phyloP scores from a whole-genome alignment of 495 filamentous ascomycete species.

The Neohortaea acidophila region DNA sequence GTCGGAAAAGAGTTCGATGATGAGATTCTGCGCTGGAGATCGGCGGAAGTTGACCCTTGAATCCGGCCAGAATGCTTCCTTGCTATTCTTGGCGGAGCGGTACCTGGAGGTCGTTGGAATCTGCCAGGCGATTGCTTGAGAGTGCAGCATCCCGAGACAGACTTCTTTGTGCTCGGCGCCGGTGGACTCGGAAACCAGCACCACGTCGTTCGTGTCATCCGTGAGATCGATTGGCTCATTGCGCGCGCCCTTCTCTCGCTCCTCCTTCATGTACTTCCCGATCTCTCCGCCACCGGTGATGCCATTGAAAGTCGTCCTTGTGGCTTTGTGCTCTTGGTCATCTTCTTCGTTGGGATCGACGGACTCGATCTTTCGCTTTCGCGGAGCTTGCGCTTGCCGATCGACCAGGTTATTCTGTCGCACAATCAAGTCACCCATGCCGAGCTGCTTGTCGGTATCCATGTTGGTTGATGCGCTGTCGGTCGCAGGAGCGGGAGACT shows the following conservation, averaged over 20 bases:
- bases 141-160: constrained; percentile 51
- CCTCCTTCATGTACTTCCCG: constrained; percentile 46
- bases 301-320: constrained; percentile 25
- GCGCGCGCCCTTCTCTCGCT: constrained; percentile 31
- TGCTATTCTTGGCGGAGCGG: background rate
- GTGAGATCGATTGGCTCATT: constrained; percentile 44
- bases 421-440: constrained; percentile 43
- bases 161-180: constrained; percentile 45
- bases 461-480: too few relatives aligned
- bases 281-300: constrained; percentile 41
- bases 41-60: background rate
- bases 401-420: constrained; percentile 55
- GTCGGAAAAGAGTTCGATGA: constrained; percentile 9
- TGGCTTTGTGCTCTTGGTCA: constrained; percentile 23
- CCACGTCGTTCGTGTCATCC: constrained; percentile 35
- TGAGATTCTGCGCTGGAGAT: background rate
- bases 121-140: constrained; percentile 6
- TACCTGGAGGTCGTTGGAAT: constrained; percentile 1
- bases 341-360: constrained; percentile 23
- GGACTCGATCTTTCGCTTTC: constrained; percentile 46
- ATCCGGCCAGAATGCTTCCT: constrained; percentile 5
- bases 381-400: constrained; percentile 45
- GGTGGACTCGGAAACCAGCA: constrained; percentile 24
- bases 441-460: constrained; percentile 9
- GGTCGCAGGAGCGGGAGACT: too few relatives aligned